These are phyloP conservation scores for Maudiozyma barnettii DNA, from an alignment of 805 yeast genomes.

Conservation along the genomic window DNA sequence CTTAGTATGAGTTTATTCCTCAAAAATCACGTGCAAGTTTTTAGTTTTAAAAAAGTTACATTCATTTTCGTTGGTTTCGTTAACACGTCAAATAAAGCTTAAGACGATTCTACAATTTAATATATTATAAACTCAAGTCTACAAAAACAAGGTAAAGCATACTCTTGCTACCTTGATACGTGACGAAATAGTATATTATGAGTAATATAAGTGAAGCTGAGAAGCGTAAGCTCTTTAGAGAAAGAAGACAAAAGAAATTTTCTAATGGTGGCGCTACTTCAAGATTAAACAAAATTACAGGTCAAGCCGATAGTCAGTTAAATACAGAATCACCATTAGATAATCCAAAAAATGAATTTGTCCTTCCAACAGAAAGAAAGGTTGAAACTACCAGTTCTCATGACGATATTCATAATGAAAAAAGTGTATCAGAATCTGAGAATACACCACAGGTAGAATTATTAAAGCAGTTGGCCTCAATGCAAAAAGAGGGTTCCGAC, in stretches of 20 bases:
- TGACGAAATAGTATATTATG: conserved; percentile 20
- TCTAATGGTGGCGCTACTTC: conserved; percentile 44
- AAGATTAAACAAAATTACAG: conserved; percentile 43
- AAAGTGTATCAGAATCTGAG: neutral
- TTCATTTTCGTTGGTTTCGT: too few species aligned
- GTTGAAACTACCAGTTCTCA: neutral
- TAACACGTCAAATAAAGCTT: neutral
- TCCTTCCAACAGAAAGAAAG: neutral
- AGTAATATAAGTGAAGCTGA: conserved; percentile 44
- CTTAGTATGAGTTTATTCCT: too few species aligned
- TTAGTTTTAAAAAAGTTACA: too few species aligned
- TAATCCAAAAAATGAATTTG: conserved; percentile 2
- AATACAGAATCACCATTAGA: conserved; percentile 30
- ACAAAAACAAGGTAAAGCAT: too few species aligned
- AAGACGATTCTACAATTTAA: neutral
- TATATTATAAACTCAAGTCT: neutral
- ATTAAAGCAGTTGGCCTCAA: conserved; percentile 21
- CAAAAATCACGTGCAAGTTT: too few species aligned
- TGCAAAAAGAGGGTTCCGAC: conserved; percentile 10
- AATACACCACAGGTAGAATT: conserved; percentile 19
- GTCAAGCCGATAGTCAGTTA: conserved; percentile 31
- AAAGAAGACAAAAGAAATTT: conserved; percentile 58
- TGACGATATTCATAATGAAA: neutral
- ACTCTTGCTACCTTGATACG: too few species aligned
- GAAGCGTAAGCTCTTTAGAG: conserved; percentile 47